A percentile compares a stretch with the other conserved stretches of the same genome.
Evolutionary conservation across 345 rosid species (phyloP).

Genomic region (Rhodomyrtus tomentosa): DNA sequence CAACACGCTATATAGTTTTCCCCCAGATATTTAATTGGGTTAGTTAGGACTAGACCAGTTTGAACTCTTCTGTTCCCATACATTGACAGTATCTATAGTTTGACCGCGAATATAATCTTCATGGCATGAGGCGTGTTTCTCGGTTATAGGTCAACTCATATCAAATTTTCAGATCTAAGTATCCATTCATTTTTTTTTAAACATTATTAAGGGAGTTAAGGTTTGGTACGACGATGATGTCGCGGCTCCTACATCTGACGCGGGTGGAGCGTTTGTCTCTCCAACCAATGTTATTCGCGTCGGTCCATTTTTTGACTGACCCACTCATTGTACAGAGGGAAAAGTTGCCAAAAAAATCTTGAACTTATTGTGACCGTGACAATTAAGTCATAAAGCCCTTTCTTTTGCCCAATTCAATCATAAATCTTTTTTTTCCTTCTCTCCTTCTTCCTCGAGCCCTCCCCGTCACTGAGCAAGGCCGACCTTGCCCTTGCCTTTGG

Average conservation of each 20-base stretch:
- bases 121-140: neutral
- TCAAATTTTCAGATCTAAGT: neutral
- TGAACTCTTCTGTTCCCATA: slow-evolving; percentile 19
- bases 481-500: no score
- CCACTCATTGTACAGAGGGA: neutral
- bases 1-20: neutral
- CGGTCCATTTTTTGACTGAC: neutral
- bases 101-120: neutral
- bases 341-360: no score
- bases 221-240: neutral
- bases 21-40: neutral
- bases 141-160: neutral
- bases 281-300: neutral
- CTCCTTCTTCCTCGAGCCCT: no score
- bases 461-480: no score
- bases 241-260: neutral
- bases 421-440: no score
- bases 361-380: no score
- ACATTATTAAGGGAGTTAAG: neutral
- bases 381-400: no score
- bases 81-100: neutral
- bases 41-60: slow-evolving; percentile 3
- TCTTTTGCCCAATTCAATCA: no score
- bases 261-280: neutral
- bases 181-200: no score